These are phyloP conservation scores for Durotheca rogersii DNA, from an alignment of 495 filamentous ascomycete species.

Conservation along the genomic window DNA sequence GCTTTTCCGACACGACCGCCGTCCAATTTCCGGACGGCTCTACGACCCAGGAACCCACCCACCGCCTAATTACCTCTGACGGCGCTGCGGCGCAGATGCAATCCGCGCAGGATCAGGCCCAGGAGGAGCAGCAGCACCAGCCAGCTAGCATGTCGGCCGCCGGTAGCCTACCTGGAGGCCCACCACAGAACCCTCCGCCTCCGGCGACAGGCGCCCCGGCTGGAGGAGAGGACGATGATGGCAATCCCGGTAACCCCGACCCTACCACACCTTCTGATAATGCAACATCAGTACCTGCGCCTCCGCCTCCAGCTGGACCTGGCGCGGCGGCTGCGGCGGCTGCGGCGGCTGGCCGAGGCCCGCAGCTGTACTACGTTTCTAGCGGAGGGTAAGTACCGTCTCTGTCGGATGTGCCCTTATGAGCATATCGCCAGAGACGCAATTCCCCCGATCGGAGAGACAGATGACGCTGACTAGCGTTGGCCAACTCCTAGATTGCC, in stretches of 20 bases:
- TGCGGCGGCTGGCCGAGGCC: too few relatives aligned
- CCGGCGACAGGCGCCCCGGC: not conserved
- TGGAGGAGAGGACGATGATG: too few relatives aligned
- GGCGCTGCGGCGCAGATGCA: not conserved
- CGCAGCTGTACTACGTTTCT: not conserved
- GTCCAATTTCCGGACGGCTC: not conserved
- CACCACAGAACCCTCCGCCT: not conserved
- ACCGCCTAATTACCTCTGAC: not conserved
- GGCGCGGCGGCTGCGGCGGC: not conserved
- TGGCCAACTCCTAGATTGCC: not conserved
- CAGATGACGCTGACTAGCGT: not conserved
- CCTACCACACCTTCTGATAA: too few relatives aligned
- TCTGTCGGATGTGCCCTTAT: not conserved
- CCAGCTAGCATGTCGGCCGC: not conserved
- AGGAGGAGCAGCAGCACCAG: not conserved
- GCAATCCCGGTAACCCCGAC: not conserved
- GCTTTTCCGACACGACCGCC: not conserved
- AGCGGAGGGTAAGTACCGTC: not conserved
- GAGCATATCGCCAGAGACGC: too few relatives aligned
- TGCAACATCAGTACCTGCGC: not conserved
- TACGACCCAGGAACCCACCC: not conserved
- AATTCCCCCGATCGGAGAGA: too few relatives aligned
- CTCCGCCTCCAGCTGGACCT: not conserved
- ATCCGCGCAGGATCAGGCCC: not conserved
- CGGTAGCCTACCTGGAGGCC: not conserved